Base-by-base conservation (phyloP, 495 filamentous ascomycete genomes). In the Penicillium manginii region DNA sequence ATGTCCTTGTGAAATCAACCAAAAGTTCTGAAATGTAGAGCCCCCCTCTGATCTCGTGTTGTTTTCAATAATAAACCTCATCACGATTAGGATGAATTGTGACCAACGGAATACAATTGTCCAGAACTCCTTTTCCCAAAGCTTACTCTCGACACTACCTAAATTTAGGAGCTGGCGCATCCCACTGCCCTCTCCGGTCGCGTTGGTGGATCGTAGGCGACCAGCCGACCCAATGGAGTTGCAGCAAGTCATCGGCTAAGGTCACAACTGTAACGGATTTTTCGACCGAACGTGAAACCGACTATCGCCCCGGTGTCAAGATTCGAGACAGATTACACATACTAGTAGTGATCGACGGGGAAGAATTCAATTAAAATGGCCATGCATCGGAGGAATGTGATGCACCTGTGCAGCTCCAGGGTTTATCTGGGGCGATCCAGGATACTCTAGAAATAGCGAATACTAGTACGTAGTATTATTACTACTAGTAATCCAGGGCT, bases 311-410 rank as follows among this genome's bases (percentile, higher is more conserved):
- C 45, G 45, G 21, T 47, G 21, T 26, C 35, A 10, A 29, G 14
- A 12, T 37, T n/a, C 7, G 11, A 26, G 21, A 47, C 15, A 19
- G 7, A 6, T 19, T 19, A 45, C n/a, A n/a, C n/a, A n/a, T n/a
- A n/a, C n/a, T n/a, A n/a, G n/a, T 19, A 14, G 18, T 47, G 45
- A 47, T 47, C 45, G 45, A 47, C 45, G 22, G 45, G 9, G 18
- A 47, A 26, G 45, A 47, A 47, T 47, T 47, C 45, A 22, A 26
- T 45, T n/a, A 43, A 43, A 47, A 23, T 29, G 21, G 45, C 45
- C 45, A 47, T 47, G 22, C 45, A 47, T 47, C 19, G 45, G 45
- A 47, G 21, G 45, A 47, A 47, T 47, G 45, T 47, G 45, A 47
- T 12, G 40, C 22, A 47, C 22, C 18, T 45, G 4, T 12, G 15